Evolutionary conservation across 495 filamentous ascomycete genomes (phyloP), one percentile per base, ranked within the genome.

Genomic region (Neurospora sp.): DNA sequence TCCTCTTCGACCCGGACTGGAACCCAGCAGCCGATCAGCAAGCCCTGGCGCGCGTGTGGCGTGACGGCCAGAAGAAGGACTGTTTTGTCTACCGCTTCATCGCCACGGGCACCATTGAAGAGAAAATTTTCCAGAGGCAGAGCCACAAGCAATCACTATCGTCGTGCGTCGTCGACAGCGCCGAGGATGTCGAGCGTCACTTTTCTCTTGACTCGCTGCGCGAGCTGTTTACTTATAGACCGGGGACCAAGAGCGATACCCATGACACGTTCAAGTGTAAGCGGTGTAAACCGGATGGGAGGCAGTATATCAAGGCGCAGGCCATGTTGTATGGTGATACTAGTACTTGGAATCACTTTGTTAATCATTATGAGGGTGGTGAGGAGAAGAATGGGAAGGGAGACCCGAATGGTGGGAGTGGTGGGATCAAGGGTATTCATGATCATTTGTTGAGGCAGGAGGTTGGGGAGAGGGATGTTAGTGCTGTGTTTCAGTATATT

Each of bases 211-310:
- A 98, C 74, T 91, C 89, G 35, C 83, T 99, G 35, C 85, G 94
- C 20, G 94, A 99, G 80, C 83, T 99, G 65, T 99, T 99, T 85
- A 92, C 96, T 83, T 98, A 95, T 84, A 89, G 92, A 53, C 87
- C 89, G 0, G 87, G 90, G 27, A 98, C 96, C 3, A 87, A 86
- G 31, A 96, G 93, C 76, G 96, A 99, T 77, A 98, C 96, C 1
- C 96, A 99, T 76, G 96, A 99, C 75, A 98, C 96, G 3, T 98
- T 99, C 86, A 98, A 97, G 84, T 99, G 96, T 81, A 98, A 97
- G 84, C 84, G 96, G 41, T 99, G 96, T 77, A 92, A 90, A 78
- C 90, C 92, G 1, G 93, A 96, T 75, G 94, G 94, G 12, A 89
- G 86, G 69, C 96, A 99, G 80, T 87, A 85, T 73, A 88, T 97